Base-by-base conservation (phyloP, 2,329 filamentous ascomycete species). In the Colletotrichum theobromicola region DNA sequence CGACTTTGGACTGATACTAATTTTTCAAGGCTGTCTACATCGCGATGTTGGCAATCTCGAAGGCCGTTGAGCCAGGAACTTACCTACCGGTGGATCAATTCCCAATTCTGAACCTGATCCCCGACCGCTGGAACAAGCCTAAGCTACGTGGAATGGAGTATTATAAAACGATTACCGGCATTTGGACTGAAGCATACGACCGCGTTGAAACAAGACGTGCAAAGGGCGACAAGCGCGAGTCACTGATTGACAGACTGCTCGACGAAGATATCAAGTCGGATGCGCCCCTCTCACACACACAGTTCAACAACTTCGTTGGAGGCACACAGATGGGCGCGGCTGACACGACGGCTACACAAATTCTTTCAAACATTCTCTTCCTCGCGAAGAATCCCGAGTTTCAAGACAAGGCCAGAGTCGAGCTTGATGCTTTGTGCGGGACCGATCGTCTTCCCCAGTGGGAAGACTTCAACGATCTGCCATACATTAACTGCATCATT, bases 51-150 rank as follows among this genome's bases (percentile, higher is more conserved):
- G 72, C 50, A 5, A 26, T 18, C 18, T 83, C 84, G 6, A 79
- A 82, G 53, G 81, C 88, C 0, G 83, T 87, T 79, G 88, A 88
- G 76, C 81, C 84, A 0, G 88, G 87, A 2, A 85, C 84, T 15
- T 89, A 86, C 1, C 87, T 88, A 0, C 87, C 88, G 0, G 85
- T 89, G 1, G 88, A 89, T 66, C 81, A 86, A 46, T 87, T 86
- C 67, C 85, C 87, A 0, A 80, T 85, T 30, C 77, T 89, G 12
- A 83, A 87, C 50, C 82, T 77, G 6, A 75, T 89, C 12, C 88
- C 88, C 0, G 80, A 88, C 1, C 50, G 87, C 3, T 83, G 86
- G 60, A 81, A 82, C 2, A 84, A 85, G 69, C 88, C 84, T 81
- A 78, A 80, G 7, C 78, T 78, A 16, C 81, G 85, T 6, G 82